Evolutionary conservation across 306 rosid species (phyloP), one percentile per base, ranked within the genome.

Genomic region (Senna siamea): DNA sequence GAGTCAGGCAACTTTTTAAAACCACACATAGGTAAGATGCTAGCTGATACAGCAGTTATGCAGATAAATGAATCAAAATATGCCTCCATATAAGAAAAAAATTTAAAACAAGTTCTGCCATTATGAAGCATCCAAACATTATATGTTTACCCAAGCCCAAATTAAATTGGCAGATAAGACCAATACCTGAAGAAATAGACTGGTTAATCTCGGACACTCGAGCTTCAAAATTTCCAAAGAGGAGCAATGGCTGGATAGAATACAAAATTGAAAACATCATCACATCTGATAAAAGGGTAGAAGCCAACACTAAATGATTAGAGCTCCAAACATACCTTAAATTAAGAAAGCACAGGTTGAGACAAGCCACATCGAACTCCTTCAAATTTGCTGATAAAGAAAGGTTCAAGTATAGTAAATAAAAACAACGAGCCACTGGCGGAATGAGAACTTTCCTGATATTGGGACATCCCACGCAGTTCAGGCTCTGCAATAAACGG

Each of bases 401-500:
- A 41, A 92, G 93, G 72, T 89, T 92, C 51, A 92, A 69, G 0
- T 71, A 81, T 40, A 81, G 81, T 76, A 92, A 75, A 79, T 85
- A 83, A 62, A 61, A 83, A 82, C 92, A 92, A 18, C 83, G 81
- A 19, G 91, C 97, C 10, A 73, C 77, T 13, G 84, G 87, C 9
- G 93, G 96, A 80, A 92, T 89, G 74, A 78, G 65, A 79, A 92
- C 96, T 80, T 88, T 92, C 80, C 86, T 89, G 71, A 92, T 85
- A 83, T 86, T 92, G n/a, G 81, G 78, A 80, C 97, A 92, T 23
- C 96, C 92, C 32, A 92, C 97, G 75, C 96, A 92, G 76, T 92
- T 89, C 44, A 92, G 96, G 76, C 86, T 92, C 88, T 89, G 92
- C 75, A 92, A 84, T 78, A 85, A 72, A 59, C 97, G 93, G 32